These are phyloP conservation scores for Periconia macrospinosa DNA, from an alignment of 2,329 filamentous ascomycete species.

Conservation along the genomic window DNA sequence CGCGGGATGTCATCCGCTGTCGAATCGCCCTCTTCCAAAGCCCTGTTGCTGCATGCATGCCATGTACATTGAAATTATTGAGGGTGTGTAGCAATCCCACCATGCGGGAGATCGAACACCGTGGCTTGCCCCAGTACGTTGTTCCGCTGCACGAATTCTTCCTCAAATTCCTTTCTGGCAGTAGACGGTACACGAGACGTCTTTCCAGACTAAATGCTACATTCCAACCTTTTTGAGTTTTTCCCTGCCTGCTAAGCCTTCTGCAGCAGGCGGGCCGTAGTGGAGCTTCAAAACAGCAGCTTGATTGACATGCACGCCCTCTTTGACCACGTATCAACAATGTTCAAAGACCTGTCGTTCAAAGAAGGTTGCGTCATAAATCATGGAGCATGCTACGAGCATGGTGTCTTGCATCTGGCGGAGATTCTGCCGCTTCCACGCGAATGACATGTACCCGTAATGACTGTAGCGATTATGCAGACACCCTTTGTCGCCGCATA, in stretches of 20 bases:
- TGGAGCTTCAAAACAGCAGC: background rate
- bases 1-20: slow-evolving; percentile 36
- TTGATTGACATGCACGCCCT: background rate
- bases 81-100: slow-evolving; percentile 22
- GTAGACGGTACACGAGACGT: background rate
- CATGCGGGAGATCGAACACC: slow-evolving; percentile 33
- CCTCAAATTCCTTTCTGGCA: slow-evolving; percentile 3
- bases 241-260: background rate
- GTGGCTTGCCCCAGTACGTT: slow-evolving; percentile 10
- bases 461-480: slow-evolving; percentile 17
- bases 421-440: slow-evolving; percentile 38
- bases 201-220: background rate
- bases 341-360: slow-evolving; percentile 12
- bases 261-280: background rate
- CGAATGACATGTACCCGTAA: slow-evolving; percentile 15
- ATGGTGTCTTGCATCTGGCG: slow-evolving; percentile 32
- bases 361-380: slow-evolving; percentile 31
- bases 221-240: background rate
- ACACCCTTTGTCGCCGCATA: background rate
- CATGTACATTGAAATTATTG: slow-evolving; percentile 23
- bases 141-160: slow-evolving; percentile 12
- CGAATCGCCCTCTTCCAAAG: slow-evolving; percentile 20
- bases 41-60: slow-evolving; percentile 28
- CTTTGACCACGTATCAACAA: background rate
- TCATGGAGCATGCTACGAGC: slow-evolving; percentile 21